Base-by-base conservation (phyloP, 805 yeast species). In the Schizosaccharomyces osmophilus region DNA sequence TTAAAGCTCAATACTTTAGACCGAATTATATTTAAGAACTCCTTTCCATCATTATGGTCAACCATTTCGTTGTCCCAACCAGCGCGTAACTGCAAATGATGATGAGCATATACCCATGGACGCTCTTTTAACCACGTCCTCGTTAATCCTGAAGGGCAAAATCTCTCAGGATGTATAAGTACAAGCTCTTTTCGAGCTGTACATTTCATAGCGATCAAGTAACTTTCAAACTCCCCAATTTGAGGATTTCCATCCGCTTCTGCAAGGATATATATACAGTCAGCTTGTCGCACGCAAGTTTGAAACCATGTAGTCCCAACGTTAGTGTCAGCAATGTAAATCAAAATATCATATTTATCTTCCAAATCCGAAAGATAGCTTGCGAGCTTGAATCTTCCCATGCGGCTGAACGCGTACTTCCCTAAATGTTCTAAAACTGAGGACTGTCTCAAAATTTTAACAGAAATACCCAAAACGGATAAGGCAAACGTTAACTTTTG, bases 221-320 rank as follows among this genome's bases (percentile, higher is more conserved):
- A 70, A 60, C 84, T 75, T 70, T 90, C 98, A 68, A 82, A 88
- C 61, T 88, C 97, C 4, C 97, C 95, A 55, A 87, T 76, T 39
- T 79, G 79, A 0, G 93, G 83, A 36, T 79, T 78, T 22, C 82
- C 79, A 6, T 78, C 74, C 0, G 96, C 94, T 73, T 90, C 89
- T 0, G 97, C 97, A 17, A 93, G 71, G 19, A 93, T 73, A 41
- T 93, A 73, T n/a, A 90, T 81, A 73, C 97, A 89, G 71, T 90
- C 97, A 19, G 95, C 97, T 70, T 90, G 97, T 8, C 89, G 82
- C 51, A 90, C 84, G 70, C 97, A 93, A 0, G 96, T 87, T 8
- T 81, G 78, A 0, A 96, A 87, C 98, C 98, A 90, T 22, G 82
- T 78, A 0, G 96, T 85, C 65, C 81, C 82, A 1, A 84, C 81